These are phyloP conservation scores for Penicillium pancosmium DNA, from an alignment of 495 filamentous ascomycete species.

Conservation along the genomic window DNA sequence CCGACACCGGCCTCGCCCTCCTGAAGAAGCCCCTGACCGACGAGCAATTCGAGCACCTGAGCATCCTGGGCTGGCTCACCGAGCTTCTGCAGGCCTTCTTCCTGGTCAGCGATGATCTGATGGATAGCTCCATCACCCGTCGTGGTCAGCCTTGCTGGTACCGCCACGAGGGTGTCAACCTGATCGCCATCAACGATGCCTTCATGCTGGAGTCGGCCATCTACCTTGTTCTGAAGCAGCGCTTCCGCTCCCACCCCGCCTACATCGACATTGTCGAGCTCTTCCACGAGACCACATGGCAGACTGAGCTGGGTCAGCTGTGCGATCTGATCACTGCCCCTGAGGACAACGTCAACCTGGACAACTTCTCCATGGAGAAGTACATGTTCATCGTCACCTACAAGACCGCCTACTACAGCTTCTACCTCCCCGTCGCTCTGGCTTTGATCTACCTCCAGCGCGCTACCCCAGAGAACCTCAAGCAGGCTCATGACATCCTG, in stretches of 20 bases:
- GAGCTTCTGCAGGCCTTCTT: slow-evolving; percentile 99
- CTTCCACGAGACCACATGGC: slow-evolving; percentile 90
- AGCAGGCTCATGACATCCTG: slow-evolving; percentile 84
- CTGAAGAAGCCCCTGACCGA: slow-evolving; percentile 69
- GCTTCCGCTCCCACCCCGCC: slow-evolving; percentile 80
- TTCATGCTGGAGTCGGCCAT: slow-evolving; percentile 94
- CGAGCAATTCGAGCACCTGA: slow-evolving; percentile 82
- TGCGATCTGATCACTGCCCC: slow-evolving; percentile 96
- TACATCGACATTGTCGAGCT: slow-evolving; percentile 92
- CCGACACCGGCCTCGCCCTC: slow-evolving; percentile 83
- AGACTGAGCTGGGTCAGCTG: slow-evolving; percentile 92
- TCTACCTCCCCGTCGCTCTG: slow-evolving; percentile 96
- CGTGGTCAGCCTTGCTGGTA: slow-evolving; percentile 97
- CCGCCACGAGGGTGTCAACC: slow-evolving; percentile 79
- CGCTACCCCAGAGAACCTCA: slow-evolving; percentile 81
- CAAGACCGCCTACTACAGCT: slow-evolving; percentile 99
- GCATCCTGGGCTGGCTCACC: slow-evolving; percentile 92
- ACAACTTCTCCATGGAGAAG: slow-evolving; percentile 93
- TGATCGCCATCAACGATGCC: slow-evolving; percentile 96
- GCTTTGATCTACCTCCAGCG: slow-evolving; percentile 79
- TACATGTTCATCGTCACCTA: slow-evolving; percentile 98
- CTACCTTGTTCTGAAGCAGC: slow-evolving; percentile 88
- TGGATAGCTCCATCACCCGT: slow-evolving; percentile 92
- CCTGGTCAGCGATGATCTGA: slow-evolving; percentile 97
- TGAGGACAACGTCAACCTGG: slow-evolving; percentile 82